These are phyloP conservation scores for Termitomyces sp. DNA, from an alignment of 768 basidiomycete species.

Conservation along the genomic window DNA sequence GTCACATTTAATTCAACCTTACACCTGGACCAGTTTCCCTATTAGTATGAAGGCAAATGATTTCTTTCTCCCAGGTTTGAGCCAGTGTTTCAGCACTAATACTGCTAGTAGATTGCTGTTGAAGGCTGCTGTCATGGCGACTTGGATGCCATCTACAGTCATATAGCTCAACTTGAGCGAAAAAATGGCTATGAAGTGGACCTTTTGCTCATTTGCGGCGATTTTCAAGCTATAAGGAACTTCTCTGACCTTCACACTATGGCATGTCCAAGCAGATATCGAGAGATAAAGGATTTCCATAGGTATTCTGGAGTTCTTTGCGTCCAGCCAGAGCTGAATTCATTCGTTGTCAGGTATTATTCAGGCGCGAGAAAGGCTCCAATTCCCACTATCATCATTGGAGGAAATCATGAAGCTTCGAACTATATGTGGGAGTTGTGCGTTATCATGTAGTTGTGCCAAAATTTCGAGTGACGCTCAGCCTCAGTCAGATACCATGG, in stretches of 20 bases:
- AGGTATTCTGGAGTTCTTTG: conserved; percentile 39
- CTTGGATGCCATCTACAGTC: conserved; percentile 79
- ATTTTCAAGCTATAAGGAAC: conserved; percentile 93
- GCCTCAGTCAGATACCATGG: conserved; percentile 73
- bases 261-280: conserved; percentile 90
- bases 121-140: conserved; percentile 96
- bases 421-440: conserved; percentile 97
- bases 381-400: conserved; percentile 87
- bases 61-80: not conserved
- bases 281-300: conserved; percentile 78
- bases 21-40: too few relatives aligned
- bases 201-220: conserved; percentile 91
- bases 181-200: conserved; percentile 69
- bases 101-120: conserved; percentile 65
- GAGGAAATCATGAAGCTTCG: conserved; percentile 96
- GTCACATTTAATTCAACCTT: too few relatives aligned
- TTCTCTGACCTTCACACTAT: conserved; percentile 81
- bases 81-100: not conserved
- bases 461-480: not conserved
- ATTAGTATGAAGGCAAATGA: not conserved
- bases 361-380: conserved; percentile 77
- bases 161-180: conserved; percentile 60
- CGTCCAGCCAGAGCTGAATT: not conserved
- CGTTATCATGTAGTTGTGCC: conserved; percentile 24
- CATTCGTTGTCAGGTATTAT: conserved; percentile 63